A percentile compares a stretch with the other conserved stretches of the same genome.
Conservation (phyloP, 192 early-diverging fungal species). For the Coemansia sp. region DNA sequence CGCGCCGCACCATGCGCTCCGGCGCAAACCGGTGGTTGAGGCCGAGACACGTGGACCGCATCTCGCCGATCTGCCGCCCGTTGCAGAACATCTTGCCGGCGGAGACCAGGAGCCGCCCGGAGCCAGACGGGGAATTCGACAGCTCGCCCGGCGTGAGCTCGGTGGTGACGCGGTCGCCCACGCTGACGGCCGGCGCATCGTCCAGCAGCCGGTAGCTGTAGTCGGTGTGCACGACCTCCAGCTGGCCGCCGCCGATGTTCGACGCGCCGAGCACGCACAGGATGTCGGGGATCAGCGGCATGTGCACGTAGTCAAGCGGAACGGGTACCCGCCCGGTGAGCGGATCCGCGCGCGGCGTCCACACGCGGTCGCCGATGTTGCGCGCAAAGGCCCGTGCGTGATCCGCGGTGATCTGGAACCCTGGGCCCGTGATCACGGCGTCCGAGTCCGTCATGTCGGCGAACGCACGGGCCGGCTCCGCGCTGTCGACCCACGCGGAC, state of each 20-base stretch:
- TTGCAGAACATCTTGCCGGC: constrained; percentile 67
- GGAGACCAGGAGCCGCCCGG: constrained; percentile 37
- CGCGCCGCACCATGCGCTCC: constrained; percentile 69
- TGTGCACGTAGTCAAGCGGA: constrained; percentile 90
- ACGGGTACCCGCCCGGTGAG: constrained; percentile 54
- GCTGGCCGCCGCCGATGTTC: constrained; percentile 82
- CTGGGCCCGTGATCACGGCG: constrained; percentile 3
- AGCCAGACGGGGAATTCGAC: constrained; percentile 6
- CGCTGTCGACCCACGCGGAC: constrained; percentile 14
- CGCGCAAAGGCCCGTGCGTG: constrained; percentile 84
- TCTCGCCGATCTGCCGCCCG: constrained; percentile 67
- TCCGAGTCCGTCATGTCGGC: background rate
- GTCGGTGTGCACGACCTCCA: constrained; percentile 84
- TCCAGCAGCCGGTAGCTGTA: constrained; percentile 77
- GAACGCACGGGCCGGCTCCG: background rate
- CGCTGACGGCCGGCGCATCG: constrained; percentile 61
- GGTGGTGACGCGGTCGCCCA: constrained; percentile 76
- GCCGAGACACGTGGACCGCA: constrained; percentile 77
- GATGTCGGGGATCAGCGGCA: constrained; percentile 74
- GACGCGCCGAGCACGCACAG: constrained; percentile 81
- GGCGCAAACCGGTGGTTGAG: constrained; percentile 67
- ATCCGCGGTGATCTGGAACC: constrained; percentile 62
- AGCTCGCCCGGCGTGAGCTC: constrained; percentile 36
- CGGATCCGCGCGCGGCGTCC: constrained; percentile 4
- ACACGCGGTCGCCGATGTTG: constrained; percentile 64